phyloP scores from a whole-genome alignment of 805 yeast genomes.

The Ogataea zsoltii region DNA sequence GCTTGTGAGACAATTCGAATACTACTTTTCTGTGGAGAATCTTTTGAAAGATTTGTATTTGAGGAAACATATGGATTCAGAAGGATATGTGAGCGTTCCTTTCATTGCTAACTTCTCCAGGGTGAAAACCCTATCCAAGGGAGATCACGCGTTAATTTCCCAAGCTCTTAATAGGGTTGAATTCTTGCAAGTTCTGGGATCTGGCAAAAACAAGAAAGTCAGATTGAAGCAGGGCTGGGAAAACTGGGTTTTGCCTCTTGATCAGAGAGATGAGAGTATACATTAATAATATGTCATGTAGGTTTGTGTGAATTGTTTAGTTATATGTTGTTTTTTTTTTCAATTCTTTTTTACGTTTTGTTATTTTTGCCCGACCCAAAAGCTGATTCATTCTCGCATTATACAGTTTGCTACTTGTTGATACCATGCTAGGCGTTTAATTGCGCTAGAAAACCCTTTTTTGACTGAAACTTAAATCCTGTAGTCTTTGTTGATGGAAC shows the following conservation, averaged over 20 bases:
- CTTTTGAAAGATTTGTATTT: slow-evolving; percentile 78
- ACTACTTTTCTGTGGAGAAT: slow-evolving; percentile 86
- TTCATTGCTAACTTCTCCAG: slow-evolving; percentile 70
- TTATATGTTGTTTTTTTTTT: background rate
- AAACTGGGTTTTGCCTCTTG: slow-evolving; percentile 65
- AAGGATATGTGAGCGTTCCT: slow-evolving; percentile 65
- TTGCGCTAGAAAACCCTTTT: slow-evolving; percentile 20
- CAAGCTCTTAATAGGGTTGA: slow-evolving; percentile 32
- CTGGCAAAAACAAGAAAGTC: slow-evolving; percentile 42
- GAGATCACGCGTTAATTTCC: slow-evolving; percentile 45
- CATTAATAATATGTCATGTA: slow-evolving; percentile 2
- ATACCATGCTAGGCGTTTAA: too few species aligned
- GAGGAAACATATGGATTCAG: slow-evolving; percentile 70
- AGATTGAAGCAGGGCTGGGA: slow-evolving; percentile 61
- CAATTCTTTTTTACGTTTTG: background rate
- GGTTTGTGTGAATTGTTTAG: background rate
- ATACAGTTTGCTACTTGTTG: background rate
- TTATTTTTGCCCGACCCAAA: background rate
- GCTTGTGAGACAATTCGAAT: slow-evolving; percentile 62
- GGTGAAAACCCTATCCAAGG: slow-evolving; percentile 56
- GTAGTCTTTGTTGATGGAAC: slow-evolving; percentile 26
- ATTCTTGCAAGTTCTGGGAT: slow-evolving; percentile 31
- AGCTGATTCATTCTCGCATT: too few species aligned
- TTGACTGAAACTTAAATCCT: slow-evolving; percentile 22
- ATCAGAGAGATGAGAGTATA: slow-evolving; percentile 36